Percentiles rank a stretch among this genome's conserved stretches.
Conservation (phyloP, 139 green algal genomes). For the Edaphochlamys debaryana region DNA sequence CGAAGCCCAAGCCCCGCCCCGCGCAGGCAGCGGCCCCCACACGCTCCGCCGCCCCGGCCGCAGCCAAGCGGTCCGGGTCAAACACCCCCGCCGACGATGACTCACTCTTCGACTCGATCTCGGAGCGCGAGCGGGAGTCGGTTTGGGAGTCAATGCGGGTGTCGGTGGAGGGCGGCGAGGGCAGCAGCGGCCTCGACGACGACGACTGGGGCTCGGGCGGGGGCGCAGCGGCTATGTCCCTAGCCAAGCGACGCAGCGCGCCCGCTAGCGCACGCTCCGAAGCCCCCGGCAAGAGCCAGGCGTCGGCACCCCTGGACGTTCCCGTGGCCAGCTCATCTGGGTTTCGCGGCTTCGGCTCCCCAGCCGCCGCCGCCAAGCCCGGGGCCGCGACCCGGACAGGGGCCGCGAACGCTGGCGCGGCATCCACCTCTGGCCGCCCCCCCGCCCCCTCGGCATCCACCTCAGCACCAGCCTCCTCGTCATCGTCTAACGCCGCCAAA, state of each 20-base stretch:
- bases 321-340: not conserved
- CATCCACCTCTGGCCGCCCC: too few species aligned
- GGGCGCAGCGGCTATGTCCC: not conserved
- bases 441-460: too few species aligned
- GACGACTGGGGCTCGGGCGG: not conserved
- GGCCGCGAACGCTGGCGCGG: not conserved
- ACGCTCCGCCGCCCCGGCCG: too few species aligned
- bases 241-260: not conserved
- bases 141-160: not conserved
- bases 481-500: too few species aligned
- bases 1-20: too few species aligned
- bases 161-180: not conserved
- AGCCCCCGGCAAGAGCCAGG: not conserved
- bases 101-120: not conserved
- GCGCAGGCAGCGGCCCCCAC: too few species aligned
- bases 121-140: not conserved
- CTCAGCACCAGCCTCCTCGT: too few species aligned
- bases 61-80: too few species aligned
- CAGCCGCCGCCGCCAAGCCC: not conserved
- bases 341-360: slow-evolving; percentile 9
- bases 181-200: not conserved
- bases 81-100: not conserved
- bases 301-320: not conserved
- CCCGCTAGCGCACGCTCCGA: not conserved
- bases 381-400: not conserved